These are phyloP conservation scores for Piper longum DNA, from an alignment of 164 flowering plant genomes.

Conservation along the genomic window DNA sequence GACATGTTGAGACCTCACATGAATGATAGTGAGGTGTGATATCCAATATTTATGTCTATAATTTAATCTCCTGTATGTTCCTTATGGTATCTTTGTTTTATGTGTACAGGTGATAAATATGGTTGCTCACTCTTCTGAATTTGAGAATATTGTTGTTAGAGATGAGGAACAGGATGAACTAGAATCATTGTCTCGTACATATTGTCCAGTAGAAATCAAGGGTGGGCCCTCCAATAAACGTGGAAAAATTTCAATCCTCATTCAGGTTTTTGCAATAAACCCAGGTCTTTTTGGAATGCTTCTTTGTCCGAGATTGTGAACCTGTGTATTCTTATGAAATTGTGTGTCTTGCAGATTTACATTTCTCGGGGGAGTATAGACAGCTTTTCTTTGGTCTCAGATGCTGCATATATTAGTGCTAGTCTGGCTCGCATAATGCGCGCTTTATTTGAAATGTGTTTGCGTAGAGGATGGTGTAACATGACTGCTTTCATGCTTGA, in stretches of 20 bases:
- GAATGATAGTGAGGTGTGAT: slow-evolving; percentile 86
- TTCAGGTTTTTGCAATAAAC: slow-evolving; percentile 47
- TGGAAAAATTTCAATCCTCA: slow-evolving; percentile 94
- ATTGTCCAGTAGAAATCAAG: slow-evolving; percentile 80
- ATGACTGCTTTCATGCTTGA: slow-evolving; percentile 82
- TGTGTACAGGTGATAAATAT: slow-evolving; percentile 66
- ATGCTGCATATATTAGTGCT: slow-evolving; percentile 97
- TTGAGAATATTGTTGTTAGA: slow-evolving; percentile 92
- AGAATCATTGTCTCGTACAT: slow-evolving; percentile 52
- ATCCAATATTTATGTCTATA: not conserved
- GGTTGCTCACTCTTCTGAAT: slow-evolving; percentile 98
- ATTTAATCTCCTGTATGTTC: not conserved
- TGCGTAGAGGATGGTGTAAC: slow-evolving; percentile 97
- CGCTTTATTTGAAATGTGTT: slow-evolving; percentile 89
- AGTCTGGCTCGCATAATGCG: slow-evolving; percentile 98
- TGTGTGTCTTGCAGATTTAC: slow-evolving; percentile 50
- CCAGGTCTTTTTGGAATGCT: no score
- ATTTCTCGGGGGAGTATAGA: slow-evolving; percentile 87
- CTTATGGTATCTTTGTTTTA: not conserved
- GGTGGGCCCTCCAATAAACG: slow-evolving; percentile 94
- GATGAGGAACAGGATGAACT: slow-evolving; percentile 95
- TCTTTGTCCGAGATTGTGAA: not conserved
- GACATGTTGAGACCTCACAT: slow-evolving; percentile 89
- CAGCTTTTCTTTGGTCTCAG: slow-evolving; percentile 78
- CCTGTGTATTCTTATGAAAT: not conserved